These are phyloP conservation scores for Canavalia ensiformis DNA, from an alignment of 306 rosid species.

Conservation along the genomic window DNA sequence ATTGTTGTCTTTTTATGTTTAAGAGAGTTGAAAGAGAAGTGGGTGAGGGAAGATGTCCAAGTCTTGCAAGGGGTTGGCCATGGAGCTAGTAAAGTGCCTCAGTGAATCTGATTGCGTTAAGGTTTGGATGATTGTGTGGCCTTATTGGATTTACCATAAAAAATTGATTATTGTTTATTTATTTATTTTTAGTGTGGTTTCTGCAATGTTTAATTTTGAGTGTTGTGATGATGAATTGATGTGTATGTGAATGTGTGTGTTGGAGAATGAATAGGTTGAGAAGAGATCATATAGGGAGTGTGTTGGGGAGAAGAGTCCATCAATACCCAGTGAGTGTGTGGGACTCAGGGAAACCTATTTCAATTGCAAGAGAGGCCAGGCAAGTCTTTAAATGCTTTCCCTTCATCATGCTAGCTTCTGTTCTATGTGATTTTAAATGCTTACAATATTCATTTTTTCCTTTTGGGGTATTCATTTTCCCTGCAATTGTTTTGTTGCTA, in stretches of 20 bases:
- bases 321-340: conserved; percentile 85
- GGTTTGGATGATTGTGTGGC: conserved; percentile 49
- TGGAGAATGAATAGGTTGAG: conserved; percentile 65
- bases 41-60: conserved; percentile 70
- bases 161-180: too few species aligned
- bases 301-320: conserved; percentile 87
- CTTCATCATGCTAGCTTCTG: conserved; percentile 15
- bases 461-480: conserved; percentile 9
- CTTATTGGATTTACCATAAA: not conserved
- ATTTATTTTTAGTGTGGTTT: not conserved
- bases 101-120: conserved; percentile 90
- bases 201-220: conserved; percentile 43
- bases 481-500: not conserved
- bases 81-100: conserved; percentile 88
- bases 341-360: conserved; percentile 97
- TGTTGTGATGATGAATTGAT: conserved; percentile 6
- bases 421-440: conserved; percentile 41
- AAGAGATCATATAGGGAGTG: conserved; percentile 77
- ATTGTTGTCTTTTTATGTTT: conserved; percentile 2
- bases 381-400: conserved; percentile 43
- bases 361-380: conserved; percentile 99
- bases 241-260: conserved; percentile 15
- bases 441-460: not conserved
- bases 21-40: conserved; percentile 28
- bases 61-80: conserved; percentile 93